Base-by-base conservation (phyloP, 306 rosid species). In the Gastrolobium bilobum region DNA sequence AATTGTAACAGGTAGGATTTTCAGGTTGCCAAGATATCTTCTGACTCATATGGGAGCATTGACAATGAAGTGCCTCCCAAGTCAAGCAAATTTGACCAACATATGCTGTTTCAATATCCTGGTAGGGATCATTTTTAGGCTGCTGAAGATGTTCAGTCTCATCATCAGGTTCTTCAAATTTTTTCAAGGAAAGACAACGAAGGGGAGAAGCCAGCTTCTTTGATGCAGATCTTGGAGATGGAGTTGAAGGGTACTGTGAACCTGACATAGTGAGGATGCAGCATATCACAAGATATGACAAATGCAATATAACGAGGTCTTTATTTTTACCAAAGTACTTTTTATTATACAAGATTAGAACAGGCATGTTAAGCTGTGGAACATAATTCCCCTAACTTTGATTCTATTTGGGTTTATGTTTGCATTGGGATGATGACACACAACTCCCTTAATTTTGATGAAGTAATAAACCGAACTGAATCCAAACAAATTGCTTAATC, bases 11-110 rank as follows among this genome's bases (percentile, higher is more conserved):
- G 37, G 88, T 79, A 52, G 92, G 83, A 85, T 82, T 87, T 72
- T 92, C 97, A 50, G 90, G 92, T 85, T 92, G 96, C 90, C 95
- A 91, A 9, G 86, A 69, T 86, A 92, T 87, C 86, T 91, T 87
- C 72, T 89, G 94, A 85, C 82, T 87, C 75, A 88, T 83, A 62
- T 95, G 98, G 68, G 90, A 91, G 87, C 87, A 92, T 75, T 92
- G 99, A 79, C 99, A 95, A 60, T 95, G 99, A 78, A 95, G 96
- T 29, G 97, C 97, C 81, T 95, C 99, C 99, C 99, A 95, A 54
- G 98, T 87, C 90, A 92, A 88, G 87, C 96, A 88, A 30, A 91
- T 78, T 82, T 95, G 99, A 84, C 91, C 99, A n/a, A 90, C 92
- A 73, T 95, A 95, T 42, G 99, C 92, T 34, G 90, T 95, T 67